Evolutionary conservation across 2,329 filamentous ascomycete genomes (phyloP).

Genomic region (Zasmidium citrigriseum): DNA sequence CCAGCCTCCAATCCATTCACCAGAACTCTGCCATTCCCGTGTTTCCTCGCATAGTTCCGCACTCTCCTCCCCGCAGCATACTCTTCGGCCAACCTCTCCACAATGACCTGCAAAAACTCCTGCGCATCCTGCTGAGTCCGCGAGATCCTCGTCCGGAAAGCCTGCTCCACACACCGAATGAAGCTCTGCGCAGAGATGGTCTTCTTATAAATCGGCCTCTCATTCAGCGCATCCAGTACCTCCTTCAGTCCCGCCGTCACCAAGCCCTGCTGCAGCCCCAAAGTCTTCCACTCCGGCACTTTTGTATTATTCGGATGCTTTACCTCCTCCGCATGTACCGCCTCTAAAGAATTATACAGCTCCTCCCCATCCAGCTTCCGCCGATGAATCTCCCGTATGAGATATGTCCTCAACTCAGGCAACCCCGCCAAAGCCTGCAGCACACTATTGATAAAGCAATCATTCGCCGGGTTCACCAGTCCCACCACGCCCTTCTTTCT

Average conservation of each 20-base stretch:
- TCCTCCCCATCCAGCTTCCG: constrained; percentile 75
- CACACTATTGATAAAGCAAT: constrained; percentile 82
- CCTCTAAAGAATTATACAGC: constrained; percentile 65
- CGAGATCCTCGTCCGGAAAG: constrained; percentile 88
- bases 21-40: background rate
- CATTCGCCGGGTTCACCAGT: constrained; percentile 86
- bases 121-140: constrained; percentile 96
- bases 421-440: constrained; percentile 90
- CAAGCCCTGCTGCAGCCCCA: constrained; percentile 72
- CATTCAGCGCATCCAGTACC: constrained; percentile 88
- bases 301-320: constrained; percentile 46
- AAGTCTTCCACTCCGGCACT: constrained; percentile 49
- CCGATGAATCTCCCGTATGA: constrained; percentile 88
- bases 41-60: constrained; percentile 56
- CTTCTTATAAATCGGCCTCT: constrained; percentile 90
- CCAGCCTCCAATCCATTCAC: constrained; percentile 4
- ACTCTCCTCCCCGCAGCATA: constrained; percentile 83
- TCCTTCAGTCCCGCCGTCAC: constrained; percentile 89
- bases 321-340: constrained; percentile 59
- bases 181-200: constrained; percentile 87
- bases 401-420: constrained; percentile 82
- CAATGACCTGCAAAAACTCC: constrained; percentile 92
- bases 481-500: constrained; percentile 89
- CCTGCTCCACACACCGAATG: constrained; percentile 77
- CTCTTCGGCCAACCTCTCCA: constrained; percentile 89